Evolutionary conservation across 371 early-diverging fungal genomes (phyloP), one percentile per base, ranked within the genome.

Genomic region (Conidiobolus incongruus): DNA sequence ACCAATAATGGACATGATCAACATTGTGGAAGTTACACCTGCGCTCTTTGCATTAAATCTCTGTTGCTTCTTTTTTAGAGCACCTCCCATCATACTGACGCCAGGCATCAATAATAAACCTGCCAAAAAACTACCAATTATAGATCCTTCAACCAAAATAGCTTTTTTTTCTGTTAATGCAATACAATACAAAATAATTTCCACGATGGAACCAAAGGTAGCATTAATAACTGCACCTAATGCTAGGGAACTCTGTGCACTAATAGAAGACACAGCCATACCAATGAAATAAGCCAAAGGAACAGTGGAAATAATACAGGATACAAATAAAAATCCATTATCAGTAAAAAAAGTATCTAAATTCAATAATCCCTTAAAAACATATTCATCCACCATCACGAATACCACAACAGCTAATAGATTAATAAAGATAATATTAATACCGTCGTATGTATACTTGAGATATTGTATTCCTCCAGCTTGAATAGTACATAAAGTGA

Each of bases 241-340:
- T 26, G 79, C 84, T 50, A 89, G 61, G 31, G 80, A 78, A 4
- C 88, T 81, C 55, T 93, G 91, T 7, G 94, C 90, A 10, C 89
- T 83, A 51, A 94, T 87, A 15, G 87, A 85, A 23, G 89, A 79
- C 28, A 94, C 89, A 0, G 84, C 86, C 83, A 86, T 87, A 19
- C 96, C 96, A 55, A 95, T 92, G 52, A 93, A 83, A 53, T 92
- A 95, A 1, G 91, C 77, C 6, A 93, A 58, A 1, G 96, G 96
- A 19, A 95, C 72, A 7, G 85, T 83, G 6, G 87, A 79, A n/a
- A 75, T 60, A 28, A 95, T 61, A 13, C 85, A 77, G 31, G 75
- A 49, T 2, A 62, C 47, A 50, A 95, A 93, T n/a, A 89, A 67
- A n/a, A 78, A 58, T 0, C 50, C 53, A 2, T 73, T 67, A 6